These are phyloP conservation scores for Boletus sp. DNA, from an alignment of 768 basidiomycete genomes.

Conservation along the genomic window DNA sequence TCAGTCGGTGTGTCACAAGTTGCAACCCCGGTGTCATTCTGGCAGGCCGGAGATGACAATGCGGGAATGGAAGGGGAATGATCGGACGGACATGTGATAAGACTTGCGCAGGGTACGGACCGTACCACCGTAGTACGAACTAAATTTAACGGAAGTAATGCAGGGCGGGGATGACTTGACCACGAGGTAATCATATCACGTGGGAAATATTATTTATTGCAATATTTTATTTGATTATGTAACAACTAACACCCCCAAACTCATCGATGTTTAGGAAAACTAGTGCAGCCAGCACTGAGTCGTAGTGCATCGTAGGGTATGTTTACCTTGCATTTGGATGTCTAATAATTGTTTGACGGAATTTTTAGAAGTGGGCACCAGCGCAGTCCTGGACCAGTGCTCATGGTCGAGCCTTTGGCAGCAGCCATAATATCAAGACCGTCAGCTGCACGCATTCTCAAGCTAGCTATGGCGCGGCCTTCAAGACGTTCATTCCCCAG, in stretches of 20 bases:
- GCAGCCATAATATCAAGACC: slow-evolving; percentile 46
- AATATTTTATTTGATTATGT: slow-evolving; percentile 16
- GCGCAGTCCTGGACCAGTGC: slow-evolving; percentile 25
- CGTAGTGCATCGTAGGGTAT: slow-evolving; percentile 10
- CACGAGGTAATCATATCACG: neutral
- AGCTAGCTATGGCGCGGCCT: slow-evolving; percentile 31
- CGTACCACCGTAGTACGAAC: neutral
- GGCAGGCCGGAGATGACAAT: slow-evolving; percentile 7
- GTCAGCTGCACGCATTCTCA: slow-evolving; percentile 26
- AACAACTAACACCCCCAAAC: slow-evolving; percentile 1
- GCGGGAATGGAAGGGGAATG: neutral
- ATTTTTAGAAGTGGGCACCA: neutral
- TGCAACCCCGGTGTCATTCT: slow-evolving; percentile 4
- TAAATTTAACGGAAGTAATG: no score
- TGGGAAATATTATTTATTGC: neutral
- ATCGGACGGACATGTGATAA: slow-evolving; percentile 3
- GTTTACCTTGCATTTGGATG: neutral
- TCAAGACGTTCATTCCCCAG: slow-evolving; percentile 34
- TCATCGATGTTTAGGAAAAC: neutral
- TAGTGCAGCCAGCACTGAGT: neutral
- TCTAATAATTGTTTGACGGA: neutral
- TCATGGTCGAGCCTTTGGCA: slow-evolving; percentile 66
- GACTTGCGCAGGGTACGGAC: neutral
- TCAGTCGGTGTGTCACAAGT: neutral
- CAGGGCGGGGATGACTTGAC: no score